A percentile compares a stretch with the other conserved stretches of the same genome.
These are phyloP conservation scores for Pelargonium fulgidum DNA, from an alignment of 441 rosid species.

Conservation along the genomic window DNA sequence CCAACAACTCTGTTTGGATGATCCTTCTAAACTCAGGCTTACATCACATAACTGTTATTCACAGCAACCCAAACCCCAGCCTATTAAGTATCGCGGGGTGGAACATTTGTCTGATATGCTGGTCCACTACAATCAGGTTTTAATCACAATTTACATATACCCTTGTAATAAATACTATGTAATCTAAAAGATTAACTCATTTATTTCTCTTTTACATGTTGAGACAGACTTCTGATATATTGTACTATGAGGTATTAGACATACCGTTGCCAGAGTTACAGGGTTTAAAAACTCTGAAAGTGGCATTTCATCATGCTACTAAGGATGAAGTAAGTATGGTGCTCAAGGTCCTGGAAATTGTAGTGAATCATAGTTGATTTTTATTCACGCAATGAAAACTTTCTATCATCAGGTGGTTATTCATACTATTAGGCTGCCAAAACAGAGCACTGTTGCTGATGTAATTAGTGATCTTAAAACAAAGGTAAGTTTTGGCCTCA, in stretches of 20 bases:
- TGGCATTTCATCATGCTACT: constrained; percentile 67
- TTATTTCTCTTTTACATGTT: constrained; percentile 9
- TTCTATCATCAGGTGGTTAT: constrained; percentile 44
- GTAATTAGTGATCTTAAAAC: constrained; percentile 60
- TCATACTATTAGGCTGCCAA: constrained; percentile 64
- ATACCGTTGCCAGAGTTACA: constrained; percentile 72
- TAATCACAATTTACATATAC: constrained; percentile 1
- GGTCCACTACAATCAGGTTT: constrained; percentile 66
- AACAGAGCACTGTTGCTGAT: constrained; percentile 65
- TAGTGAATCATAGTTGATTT: constrained; percentile 9
- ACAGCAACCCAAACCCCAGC: constrained; percentile 74
- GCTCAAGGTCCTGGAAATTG: constrained; percentile 10
- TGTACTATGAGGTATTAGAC: constrained; percentile 66
- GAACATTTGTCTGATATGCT: constrained; percentile 65
- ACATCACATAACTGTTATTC: constrained; percentile 74
- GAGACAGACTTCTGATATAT: constrained; percentile 55
- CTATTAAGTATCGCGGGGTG: constrained; percentile 62
- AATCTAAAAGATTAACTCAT: background rate
- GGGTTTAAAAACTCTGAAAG: constrained; percentile 61
- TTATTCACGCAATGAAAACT: constrained; percentile 16
- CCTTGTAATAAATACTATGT: background rate
- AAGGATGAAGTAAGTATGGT: constrained; percentile 59
- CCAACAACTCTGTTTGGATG: constrained; percentile 46
- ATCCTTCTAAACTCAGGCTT: constrained; percentile 69
- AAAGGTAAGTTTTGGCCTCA: constrained; percentile 32